These are phyloP conservation scores for Antitrichia curtipendula DNA, from an alignment of 225 moss, liverwort and hornwort genomes.

Conservation along the genomic window DNA sequence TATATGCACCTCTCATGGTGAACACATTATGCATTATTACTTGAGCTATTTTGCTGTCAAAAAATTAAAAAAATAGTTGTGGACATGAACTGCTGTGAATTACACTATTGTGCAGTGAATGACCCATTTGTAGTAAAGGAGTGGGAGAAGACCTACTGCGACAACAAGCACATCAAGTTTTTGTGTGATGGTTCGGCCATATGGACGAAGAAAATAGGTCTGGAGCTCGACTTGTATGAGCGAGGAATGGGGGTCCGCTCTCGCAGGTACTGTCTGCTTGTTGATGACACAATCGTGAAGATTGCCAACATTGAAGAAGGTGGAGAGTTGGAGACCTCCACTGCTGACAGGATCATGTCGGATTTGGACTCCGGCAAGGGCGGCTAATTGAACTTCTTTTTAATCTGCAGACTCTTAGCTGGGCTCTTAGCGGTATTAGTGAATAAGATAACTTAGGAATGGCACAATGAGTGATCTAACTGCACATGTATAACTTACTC, in stretches of 20 bases:
- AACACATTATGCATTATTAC: neutral
- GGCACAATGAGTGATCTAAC: neutral
- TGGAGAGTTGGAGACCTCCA: constrained; percentile 50
- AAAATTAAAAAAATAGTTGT: neutral
- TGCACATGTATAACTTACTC: neutral
- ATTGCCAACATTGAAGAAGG: constrained; percentile 68
- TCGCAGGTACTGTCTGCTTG: constrained; percentile 55
- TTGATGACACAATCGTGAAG: constrained; percentile 46
- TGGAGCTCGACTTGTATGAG: constrained; percentile 71
- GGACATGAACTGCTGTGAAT: neutral
- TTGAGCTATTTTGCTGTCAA: neutral
- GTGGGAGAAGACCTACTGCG: constrained; percentile 63
- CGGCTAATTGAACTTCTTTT: neutral
- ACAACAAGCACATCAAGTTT: constrained; percentile 43
- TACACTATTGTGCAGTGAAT: constrained; percentile 28
- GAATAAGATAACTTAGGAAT: neutral
- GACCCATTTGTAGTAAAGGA: constrained; percentile 75
- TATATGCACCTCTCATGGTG: neutral
- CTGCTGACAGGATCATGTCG: constrained; percentile 39
- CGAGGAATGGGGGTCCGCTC: constrained; percentile 82
- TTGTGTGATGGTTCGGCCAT: constrained; percentile 62
- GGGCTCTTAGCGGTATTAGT: neutral
- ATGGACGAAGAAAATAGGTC: constrained; percentile 67
- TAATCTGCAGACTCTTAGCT: neutral
- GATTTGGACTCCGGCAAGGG: constrained; percentile 3